A percentile compares a stretch with the other conserved stretches of the same genome.
phyloP scores from a whole-genome alignment of 73 alveolate genomes.

The Stentor coeruleus region DNA sequence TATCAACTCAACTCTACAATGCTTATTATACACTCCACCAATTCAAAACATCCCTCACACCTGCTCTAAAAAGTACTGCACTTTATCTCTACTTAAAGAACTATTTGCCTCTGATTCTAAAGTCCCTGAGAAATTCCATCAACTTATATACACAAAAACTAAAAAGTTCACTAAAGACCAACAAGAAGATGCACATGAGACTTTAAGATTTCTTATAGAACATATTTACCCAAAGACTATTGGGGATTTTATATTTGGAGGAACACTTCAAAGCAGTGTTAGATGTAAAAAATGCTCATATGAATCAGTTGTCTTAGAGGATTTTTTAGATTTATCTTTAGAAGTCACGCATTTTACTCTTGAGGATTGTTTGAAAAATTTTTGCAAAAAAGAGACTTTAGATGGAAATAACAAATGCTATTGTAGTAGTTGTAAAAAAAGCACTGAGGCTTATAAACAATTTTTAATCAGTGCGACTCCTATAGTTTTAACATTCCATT shows the following conservation, averaged over 20 bases:
- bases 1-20: slow-evolving; percentile 51
- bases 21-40: slow-evolving; percentile 41
- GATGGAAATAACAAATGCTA: slow-evolving; percentile 74
- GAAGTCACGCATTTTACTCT: slow-evolving; percentile 28
- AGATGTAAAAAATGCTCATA: slow-evolving; percentile 40
- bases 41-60: slow-evolving; percentile 15
- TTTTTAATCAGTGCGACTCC: slow-evolving; percentile 62
- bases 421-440: slow-evolving; percentile 72
- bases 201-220: slow-evolving; percentile 34
- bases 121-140: no score
- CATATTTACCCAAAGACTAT: not conserved
- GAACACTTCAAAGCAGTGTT: slow-evolving; percentile 41
- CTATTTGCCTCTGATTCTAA: no score
- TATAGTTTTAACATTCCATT: slow-evolving; percentile 36
- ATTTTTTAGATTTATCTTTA: slow-evolving; percentile 33
- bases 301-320: slow-evolving; percentile 45
- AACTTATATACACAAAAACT: no score
- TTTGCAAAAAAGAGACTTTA: slow-evolving; percentile 54
- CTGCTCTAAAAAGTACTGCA: no score
- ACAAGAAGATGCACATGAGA: slow-evolving; percentile 62
- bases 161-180: slow-evolving; percentile 13
- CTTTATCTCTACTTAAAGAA: no score
- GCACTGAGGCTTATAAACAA: slow-evolving; percentile 72
- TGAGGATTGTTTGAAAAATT: slow-evolving; percentile 35
- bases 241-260: slow-evolving; percentile 35